phyloP scores from a whole-genome alignment of 768 basidiomycete species.

The Pleurotus pulmonarius region DNA sequence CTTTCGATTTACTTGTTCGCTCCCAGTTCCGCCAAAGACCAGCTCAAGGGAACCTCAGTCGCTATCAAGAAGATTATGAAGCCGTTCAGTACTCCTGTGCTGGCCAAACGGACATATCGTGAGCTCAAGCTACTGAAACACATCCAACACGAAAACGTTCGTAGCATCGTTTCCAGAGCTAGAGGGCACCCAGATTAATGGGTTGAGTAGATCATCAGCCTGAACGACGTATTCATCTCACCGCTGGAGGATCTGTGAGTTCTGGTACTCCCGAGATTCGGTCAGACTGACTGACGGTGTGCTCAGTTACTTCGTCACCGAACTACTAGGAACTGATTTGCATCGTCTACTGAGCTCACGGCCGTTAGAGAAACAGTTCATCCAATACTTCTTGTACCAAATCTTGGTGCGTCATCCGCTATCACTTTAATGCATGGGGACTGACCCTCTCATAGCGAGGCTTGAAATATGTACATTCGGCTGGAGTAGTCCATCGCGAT shows the following conservation, averaged over 20 bases:
- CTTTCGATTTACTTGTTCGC: constrained; percentile 5
- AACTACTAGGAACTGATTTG: constrained; percentile 95
- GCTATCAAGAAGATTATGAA: constrained; percentile 99
- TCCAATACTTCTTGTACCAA: constrained; percentile 99
- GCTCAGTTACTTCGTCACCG: constrained; percentile 95
- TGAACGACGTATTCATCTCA: constrained; percentile 98
- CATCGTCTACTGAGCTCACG: constrained; percentile 95
- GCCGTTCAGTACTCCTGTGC: constrained; percentile 97
- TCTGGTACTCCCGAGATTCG: background rate
- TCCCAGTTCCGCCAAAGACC: constrained; percentile 91
- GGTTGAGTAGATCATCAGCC: constrained; percentile 82
- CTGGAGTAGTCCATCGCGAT: constrained; percentile 97
- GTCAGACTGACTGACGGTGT: constrained; percentile 4
- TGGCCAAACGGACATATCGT: constrained; percentile 95
- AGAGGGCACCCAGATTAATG: background rate
- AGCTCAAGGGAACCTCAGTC: constrained; percentile 88
- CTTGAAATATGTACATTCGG: constrained; percentile 98
- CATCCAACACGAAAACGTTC: constrained; percentile 95
- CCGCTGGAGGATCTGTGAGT: constrained; percentile 96
- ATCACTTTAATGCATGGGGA: background rate
- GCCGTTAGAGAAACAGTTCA: constrained; percentile 99
- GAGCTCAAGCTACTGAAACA: constrained; percentile 98
- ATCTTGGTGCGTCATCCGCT: constrained; percentile 66
- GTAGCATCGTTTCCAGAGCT: constrained; percentile 20
- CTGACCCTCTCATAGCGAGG: constrained; percentile 63